phyloP scores from a whole-genome alignment of 805 yeast genomes.

The Grigorovia yakushimaensis region DNA sequence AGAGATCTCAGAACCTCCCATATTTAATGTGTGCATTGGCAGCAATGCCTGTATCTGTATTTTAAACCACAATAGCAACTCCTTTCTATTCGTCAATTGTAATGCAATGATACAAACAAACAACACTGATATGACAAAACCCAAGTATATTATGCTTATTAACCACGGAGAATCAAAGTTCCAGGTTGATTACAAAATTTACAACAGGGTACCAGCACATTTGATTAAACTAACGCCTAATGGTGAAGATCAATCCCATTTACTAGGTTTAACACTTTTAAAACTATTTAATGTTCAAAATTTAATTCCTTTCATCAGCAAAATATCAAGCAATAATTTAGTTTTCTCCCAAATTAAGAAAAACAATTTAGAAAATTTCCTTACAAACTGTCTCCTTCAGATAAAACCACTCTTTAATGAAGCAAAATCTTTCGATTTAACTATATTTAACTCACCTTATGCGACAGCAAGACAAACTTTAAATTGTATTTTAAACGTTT shows the following conservation, averaged over 20 bases:
- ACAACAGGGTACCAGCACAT: slow-evolving; percentile 70
- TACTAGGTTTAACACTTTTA: slow-evolving; percentile 43
- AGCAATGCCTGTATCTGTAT: too few relatives aligned
- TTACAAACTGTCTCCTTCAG: neutral
- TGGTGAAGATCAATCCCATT: slow-evolving; percentile 55
- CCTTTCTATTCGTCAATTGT: neutral
- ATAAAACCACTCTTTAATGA: neutral
- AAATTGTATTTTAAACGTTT: slow-evolving; percentile 51
- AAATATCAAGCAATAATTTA: too few relatives aligned
- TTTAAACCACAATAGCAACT: too few relatives aligned
- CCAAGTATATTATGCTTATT: slow-evolving; percentile 54
- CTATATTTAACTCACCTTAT: slow-evolving; percentile 81
- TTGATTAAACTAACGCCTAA: slow-evolving; percentile 57
- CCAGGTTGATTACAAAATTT: slow-evolving; percentile 71
- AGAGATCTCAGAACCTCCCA: neutral
- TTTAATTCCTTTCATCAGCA: slow-evolving; percentile 10
- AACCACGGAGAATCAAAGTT: slow-evolving; percentile 93
- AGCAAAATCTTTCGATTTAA: slow-evolving; percentile 26
- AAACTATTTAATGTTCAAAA: slow-evolving; percentile 24
- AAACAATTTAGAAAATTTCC: neutral
- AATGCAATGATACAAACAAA: neutral
- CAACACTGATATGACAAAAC: slow-evolving; percentile 21
- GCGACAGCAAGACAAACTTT: slow-evolving; percentile 75
- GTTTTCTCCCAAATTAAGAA: neutral
- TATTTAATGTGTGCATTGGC: too few relatives aligned